Base-by-base conservation (phyloP, 2,329 filamentous ascomycete genomes). In the Nemania diffusa region DNA sequence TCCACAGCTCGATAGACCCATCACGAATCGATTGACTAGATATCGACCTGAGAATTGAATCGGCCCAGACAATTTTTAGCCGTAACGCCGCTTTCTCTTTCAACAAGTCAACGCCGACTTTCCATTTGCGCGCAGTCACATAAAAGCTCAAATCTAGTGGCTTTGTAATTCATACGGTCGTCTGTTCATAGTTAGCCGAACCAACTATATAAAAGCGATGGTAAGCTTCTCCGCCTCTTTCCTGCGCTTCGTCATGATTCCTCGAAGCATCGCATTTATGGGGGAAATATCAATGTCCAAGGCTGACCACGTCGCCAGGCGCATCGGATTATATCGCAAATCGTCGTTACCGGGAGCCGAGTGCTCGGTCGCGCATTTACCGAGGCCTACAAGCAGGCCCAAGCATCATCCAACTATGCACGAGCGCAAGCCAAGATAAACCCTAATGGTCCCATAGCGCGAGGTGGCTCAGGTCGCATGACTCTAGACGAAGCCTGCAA, bases 401-500 rank as follows among this genome's bases (percentile, higher is more conserved):
- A 93, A 66, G 95, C 95, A 37, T 91, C 94, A 3, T 92, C 91
- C 70, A 88, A 92, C 79, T 96, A 97, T 80, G 90, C 91, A 73
- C 90, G 90, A 72, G 89, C 92, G 60, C 89, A 91, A 72, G 87
- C 86, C 71, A 91, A 91, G 75, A 78, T 81, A 62, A 86, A 87
- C 72, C 81, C 81, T 64, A 81, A 79, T 73, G 77, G 73, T 46
- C 73, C 77, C 40, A 79, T 79, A 9, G 75, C 82, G 58, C 77
- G 78, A 66, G 74, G 77, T 46, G 78, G 75, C 69, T 85, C 89
- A 29, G 88, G 88, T 5, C 92, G 94, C 78, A 91, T 98, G 81
- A 96, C 94, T 8, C 90, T 99, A 76, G 93, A 97, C 73, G 96
- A 99, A 85, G 96, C 96, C 61, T 98, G 94, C 88, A 93, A 94